These are phyloP conservation scores for Candida silvatica DNA, from an alignment of 805 yeast species.

Conservation along the genomic window DNA sequence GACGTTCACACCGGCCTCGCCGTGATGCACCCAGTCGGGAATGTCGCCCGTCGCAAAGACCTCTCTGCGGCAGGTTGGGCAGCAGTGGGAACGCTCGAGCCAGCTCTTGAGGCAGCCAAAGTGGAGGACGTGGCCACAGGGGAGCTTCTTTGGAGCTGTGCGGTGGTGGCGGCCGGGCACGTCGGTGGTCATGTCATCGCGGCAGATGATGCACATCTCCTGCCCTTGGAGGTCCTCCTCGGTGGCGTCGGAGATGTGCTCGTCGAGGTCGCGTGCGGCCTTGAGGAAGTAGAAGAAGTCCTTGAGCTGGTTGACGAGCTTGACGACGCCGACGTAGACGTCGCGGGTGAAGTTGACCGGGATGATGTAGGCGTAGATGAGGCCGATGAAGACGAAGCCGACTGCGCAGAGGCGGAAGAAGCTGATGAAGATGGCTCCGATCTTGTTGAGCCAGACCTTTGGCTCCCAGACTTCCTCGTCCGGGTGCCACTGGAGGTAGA, in stretches of 20 bases:
- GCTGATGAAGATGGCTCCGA: slow-evolving; percentile 21
- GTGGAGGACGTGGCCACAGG: slow-evolving; percentile 85
- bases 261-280: slow-evolving; percentile 53
- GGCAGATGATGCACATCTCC: slow-evolving; percentile 79
- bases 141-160: slow-evolving; percentile 61
- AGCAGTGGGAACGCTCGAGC: slow-evolving; percentile 86
- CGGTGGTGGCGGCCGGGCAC: slow-evolving; percentile 25
- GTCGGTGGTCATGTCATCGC: slow-evolving; percentile 71
- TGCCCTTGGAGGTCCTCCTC: slow-evolving; percentile 50
- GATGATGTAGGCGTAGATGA: slow-evolving; percentile 28
- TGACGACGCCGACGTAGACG: slow-evolving; percentile 19
- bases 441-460: slow-evolving; percentile 50
- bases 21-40: slow-evolving; percentile 3
- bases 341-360: slow-evolving; percentile 25
- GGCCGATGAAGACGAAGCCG: slow-evolving; percentile 35
- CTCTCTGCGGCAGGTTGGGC: slow-evolving; percentile 82
- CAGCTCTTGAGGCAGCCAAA: slow-evolving; percentile 85
- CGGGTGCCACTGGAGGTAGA: slow-evolving; percentile 32
- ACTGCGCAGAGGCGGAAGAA: slow-evolving; percentile 37
- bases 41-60: slow-evolving; percentile 34
- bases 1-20: slow-evolving; percentile 1
- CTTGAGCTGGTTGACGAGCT: slow-evolving; percentile 24
- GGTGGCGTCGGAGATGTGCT: slow-evolving; percentile 54
- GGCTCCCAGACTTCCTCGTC: slow-evolving; percentile 70
- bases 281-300: slow-evolving; percentile 32